Percentiles rank a stretch among this genome's conserved stretches.
These are phyloP conservation scores for Dinochytrium kinnereticum DNA, from an alignment of 371 early-diverging fungal species.

Conservation along the genomic window DNA sequence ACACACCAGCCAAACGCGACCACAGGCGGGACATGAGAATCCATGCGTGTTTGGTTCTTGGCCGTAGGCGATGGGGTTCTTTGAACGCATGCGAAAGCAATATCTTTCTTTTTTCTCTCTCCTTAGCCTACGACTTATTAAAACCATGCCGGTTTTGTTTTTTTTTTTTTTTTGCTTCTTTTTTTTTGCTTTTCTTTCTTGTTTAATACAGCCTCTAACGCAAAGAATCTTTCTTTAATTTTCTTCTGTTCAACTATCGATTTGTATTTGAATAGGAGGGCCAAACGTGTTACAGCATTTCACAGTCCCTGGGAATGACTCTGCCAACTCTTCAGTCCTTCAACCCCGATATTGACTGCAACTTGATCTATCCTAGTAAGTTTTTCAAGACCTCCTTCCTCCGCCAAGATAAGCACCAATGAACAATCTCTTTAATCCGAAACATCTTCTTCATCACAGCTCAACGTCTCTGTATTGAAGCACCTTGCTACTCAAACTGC, in stretches of 20 bases:
- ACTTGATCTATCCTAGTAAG: slow-evolving; percentile 14
- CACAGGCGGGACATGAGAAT: no score
- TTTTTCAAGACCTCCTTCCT: background rate
- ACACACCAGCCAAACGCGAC: background rate
- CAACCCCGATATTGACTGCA: slow-evolving; percentile 19
- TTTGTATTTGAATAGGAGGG: slow-evolving; percentile 12
- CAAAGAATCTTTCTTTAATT: no score
- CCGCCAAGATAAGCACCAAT: no score
- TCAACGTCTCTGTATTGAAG: slow-evolving; percentile 3
- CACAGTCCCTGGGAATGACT: slow-evolving; percentile 10
- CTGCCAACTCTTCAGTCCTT: background rate
- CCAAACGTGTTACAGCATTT: slow-evolving; percentile 14
- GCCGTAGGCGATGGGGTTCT: no score
- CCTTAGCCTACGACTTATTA: no score
- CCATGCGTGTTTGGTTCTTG: no score
- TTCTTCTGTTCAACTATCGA: background rate
- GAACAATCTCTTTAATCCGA: background rate
- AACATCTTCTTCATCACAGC: background rate
- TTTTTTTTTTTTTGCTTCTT: no score
- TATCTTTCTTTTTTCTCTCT: no score
- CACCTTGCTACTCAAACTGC: slow-evolving; percentile 12
- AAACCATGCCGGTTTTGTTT: no score
- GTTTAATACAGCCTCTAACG: no score
- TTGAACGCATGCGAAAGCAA: no score
- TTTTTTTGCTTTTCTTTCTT: no score